A percentile compares a stretch with the other conserved stretches of the same genome.
These are phyloP conservation scores for Silybum marianum DNA, from an alignment of 129 eudicot species.

Conservation along the genomic window DNA sequence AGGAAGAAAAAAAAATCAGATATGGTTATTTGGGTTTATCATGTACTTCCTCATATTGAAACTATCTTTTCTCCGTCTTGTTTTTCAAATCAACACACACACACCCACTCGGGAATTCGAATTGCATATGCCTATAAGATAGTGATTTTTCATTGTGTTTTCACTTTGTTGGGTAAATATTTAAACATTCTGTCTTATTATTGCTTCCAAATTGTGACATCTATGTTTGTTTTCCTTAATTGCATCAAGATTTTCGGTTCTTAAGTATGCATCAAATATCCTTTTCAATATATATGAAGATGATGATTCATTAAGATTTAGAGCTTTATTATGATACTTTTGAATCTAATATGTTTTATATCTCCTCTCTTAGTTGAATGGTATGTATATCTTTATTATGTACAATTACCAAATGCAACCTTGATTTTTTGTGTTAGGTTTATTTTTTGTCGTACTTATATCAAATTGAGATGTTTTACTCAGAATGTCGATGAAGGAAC, in stretches of 20 bases:
- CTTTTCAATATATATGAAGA: not conserved
- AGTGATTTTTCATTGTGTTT: not conserved
- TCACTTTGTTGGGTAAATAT: not conserved
- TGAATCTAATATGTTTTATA: not conserved
- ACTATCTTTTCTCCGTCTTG: not conserved
- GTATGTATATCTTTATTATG: not conserved
- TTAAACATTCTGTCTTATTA: not conserved
- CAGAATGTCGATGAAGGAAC: conserved; percentile 98
- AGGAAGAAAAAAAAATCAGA: too few relatives aligned
- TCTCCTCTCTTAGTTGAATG: conserved; percentile 4
- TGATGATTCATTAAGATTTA: not conserved
- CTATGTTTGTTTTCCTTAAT: conserved; percentile 6
- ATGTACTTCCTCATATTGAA: not conserved
- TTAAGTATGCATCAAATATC: not conserved
- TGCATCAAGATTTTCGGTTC: not conserved
- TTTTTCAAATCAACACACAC: not conserved
- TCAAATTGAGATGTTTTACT: conserved; percentile 27
- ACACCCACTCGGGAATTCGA: not conserved
- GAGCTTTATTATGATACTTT: not conserved
- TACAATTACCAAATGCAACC: conserved; percentile 5
- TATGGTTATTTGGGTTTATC: not conserved
- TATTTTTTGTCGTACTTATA: conserved; percentile 12
- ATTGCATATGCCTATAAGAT: not conserved
- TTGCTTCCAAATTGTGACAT: not conserved
- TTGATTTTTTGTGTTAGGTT: conserved; percentile 20